A percentile compares a stretch with the other conserved stretches of the same genome.
phyloP scores from a whole-genome alignment of 768 basidiomycete genomes.

The Pleurotus eryngii region DNA sequence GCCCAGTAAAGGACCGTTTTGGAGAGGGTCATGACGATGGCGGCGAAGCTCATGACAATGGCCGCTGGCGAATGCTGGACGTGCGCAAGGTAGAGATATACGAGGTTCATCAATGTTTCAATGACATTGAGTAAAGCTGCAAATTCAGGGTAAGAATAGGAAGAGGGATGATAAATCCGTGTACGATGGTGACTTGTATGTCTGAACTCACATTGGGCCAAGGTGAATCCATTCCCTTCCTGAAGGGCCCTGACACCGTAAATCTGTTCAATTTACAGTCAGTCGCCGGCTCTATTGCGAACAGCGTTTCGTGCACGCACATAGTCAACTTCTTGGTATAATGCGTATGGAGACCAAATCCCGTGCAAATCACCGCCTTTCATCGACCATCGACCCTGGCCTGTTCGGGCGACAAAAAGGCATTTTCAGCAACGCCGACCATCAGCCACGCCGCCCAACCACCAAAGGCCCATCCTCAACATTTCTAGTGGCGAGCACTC shows the following conservation, averaged over 20 bases:
- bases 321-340: conserved; percentile 62
- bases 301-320: conserved; percentile 15
- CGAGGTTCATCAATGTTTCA: conserved; percentile 71
- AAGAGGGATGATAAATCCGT: background rate
- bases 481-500: conserved; percentile 49
- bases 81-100: conserved; percentile 76
- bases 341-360: conserved; percentile 83
- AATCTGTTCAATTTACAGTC: conserved; percentile 37
- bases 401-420: too few species aligned
- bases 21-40: conserved; percentile 73
- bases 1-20: conserved; percentile 84
- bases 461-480: too few species aligned
- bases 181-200: background rate
- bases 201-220: conserved; percentile 68
- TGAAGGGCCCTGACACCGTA: conserved; percentile 72
- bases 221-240: conserved; percentile 74
- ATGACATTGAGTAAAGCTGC: conserved; percentile 76
- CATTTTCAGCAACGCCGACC: too few species aligned
- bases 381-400: too few species aligned
- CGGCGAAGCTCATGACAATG: conserved; percentile 69
- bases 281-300: too few species aligned
- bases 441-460: too few species aligned
- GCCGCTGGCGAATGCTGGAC: conserved; percentile 59
- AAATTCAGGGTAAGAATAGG: background rate
- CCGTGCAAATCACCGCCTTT: conserved; percentile 86